Base-by-base conservation (phyloP, 2,329 filamentous ascomycete species). In the Arthrinium phaeospermum region DNA sequence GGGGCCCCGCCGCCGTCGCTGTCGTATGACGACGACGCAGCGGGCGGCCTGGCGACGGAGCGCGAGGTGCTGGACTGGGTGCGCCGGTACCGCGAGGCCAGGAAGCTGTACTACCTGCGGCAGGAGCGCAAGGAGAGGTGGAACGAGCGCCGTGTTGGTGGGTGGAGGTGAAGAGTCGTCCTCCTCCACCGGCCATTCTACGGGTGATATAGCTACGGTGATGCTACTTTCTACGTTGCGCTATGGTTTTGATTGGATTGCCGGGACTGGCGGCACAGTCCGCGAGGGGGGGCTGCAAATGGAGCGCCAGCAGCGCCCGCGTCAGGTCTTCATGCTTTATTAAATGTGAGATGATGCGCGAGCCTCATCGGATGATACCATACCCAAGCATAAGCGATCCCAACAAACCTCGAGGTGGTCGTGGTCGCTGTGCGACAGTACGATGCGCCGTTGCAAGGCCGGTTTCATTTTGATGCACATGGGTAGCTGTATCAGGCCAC, bases 81-180 rank as follows among this genome's bases (percentile, higher is more conserved):
- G 27, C 88, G 92, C 78, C 86, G 93, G 77, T 93, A 97, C 75
- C 88, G 94, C 76, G 95, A 96, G 77, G 93, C 93, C 13, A 93
- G 92, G 80, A 93, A 93, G 77, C 85, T 93, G 72, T 92, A 92
- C 74, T 97, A 96, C 79, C 85, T 95, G 71, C 88, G 96, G 72
- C 91, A 92, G 79, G 96, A 98, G 85, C 90, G 94, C 76, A 97
- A 95, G 82, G 93, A 95, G 78, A 89, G 96, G 77, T 98, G 96
- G 96, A 96, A 98, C 81, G 96, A 98, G 83, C 95, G 96, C 34
- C 88, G 96, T 76, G 96, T 98, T 46, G 96, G 96, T 14, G 96
- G 96, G 0, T 98, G 96, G 96, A 90, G 96, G 79, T 96, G 85
- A 90, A 47, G 12, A 16, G 67, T 51, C 30, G 19, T 10, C 34